Evolutionary conservation across 1,139 yeast species (phyloP).

Genomic region (Kurtzmaniella quercitrusa): DNA sequence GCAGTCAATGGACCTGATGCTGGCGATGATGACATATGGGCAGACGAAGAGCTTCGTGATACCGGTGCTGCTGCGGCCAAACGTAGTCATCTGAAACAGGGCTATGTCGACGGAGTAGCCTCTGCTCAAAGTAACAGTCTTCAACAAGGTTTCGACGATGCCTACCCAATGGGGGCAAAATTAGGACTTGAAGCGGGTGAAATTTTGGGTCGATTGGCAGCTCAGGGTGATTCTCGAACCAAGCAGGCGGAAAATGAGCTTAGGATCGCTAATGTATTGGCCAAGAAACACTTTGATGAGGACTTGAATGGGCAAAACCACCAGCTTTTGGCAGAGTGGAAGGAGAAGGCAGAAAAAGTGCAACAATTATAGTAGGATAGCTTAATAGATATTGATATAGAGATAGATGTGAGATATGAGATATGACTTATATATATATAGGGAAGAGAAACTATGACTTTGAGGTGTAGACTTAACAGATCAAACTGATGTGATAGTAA

Average conservation of each 20-base stretch:
- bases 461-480: too few relatives aligned
- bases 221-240: slow-evolving; percentile 17
- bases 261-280: slow-evolving; percentile 46
- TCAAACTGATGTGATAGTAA: too few relatives aligned
- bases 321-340: slow-evolving; percentile 3
- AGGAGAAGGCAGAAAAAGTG: neutral
- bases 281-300: slow-evolving; percentile 45
- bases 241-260: slow-evolving; percentile 46
- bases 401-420: too few relatives aligned
- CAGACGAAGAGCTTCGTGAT: slow-evolving; percentile 28
- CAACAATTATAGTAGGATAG: neutral
- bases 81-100: slow-evolving; percentile 73
- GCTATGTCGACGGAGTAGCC: slow-evolving; percentile 79
- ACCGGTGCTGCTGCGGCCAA: slow-evolving; percentile 35
- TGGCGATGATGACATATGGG: slow-evolving; percentile 39
- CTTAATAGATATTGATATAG: too few relatives aligned
- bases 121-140: slow-evolving; percentile 64
- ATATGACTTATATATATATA: too few relatives aligned
- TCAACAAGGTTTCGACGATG: slow-evolving; percentile 78
- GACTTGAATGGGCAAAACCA: slow-evolving; percentile 32
- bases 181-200: slow-evolving; percentile 66
- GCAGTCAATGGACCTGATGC: neutral
- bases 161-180: slow-evolving; percentile 70
- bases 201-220: slow-evolving; percentile 47
- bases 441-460: too few relatives aligned